Evolutionary conservation across 2,329 filamentous ascomycete species (phyloP), one percentile per base, ranked within the genome.

Genomic region (Fusarium kyushuense): DNA sequence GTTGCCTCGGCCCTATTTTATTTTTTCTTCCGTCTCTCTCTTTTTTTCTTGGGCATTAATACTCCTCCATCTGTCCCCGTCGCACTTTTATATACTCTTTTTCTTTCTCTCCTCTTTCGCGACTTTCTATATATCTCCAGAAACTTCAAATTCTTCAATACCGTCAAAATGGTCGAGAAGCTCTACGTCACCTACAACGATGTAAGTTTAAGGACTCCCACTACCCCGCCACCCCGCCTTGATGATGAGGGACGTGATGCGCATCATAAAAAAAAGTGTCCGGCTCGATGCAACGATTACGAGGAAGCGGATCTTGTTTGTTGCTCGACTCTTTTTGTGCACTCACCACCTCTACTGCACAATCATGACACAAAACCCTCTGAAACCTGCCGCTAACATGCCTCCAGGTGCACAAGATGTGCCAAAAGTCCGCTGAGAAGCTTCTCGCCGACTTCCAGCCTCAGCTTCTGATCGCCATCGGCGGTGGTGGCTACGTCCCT

Each of bases 391-490:
- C 32, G 57, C 74, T 75, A 38, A 71, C 65, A 54, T 62, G 51
- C 36, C 36, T 58, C 56, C 76, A 98, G 94, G 92, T 99, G 77
- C 96, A 99, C 89, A 97, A 97, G 83, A 89, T 98, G 78, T 99
- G 96, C 86, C 92, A 97, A 83, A 86, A 91, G 77, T 89, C 93
- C 19, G 96, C 94, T 38, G 86, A 89, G 69, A 84, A 85, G 74
- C 96, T 98, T 79, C 89, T 99, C 74, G 84, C 90, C 78, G 89
- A 92, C 17, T 94, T 97, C 86, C 87, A 93, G 78, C 96, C 96
- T 38, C 93, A 97, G 80, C 92, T 99, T 74, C 97, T 99, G 87
- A 97, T 99, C 80, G 96, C 96, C 78, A 98, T 98, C 79, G 96
- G 96, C 75, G 96, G 96, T 70, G 96, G 96, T 75, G 96, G 96